phyloP scores from a whole-genome alignment of 768 basidiomycete species.

The Tricholoma sp. region DNA sequence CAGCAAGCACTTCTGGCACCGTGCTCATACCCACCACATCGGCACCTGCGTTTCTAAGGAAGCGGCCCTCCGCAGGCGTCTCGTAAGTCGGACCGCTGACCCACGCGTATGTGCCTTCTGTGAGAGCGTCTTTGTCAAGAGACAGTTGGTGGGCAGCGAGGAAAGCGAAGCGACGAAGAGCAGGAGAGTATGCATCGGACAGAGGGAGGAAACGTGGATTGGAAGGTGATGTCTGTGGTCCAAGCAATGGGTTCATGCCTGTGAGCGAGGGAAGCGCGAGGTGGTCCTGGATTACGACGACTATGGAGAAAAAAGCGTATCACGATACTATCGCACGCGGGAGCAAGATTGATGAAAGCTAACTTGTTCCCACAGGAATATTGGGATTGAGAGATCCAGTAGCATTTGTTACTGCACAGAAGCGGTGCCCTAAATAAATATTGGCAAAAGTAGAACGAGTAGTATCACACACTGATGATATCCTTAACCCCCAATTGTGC shows the following conservation, averaged over 20 bases:
- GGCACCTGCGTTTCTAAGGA: constrained; percentile 68
- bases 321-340: background rate
- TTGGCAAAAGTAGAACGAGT: background rate
- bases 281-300: constrained; percentile 83
- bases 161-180: constrained; percentile 68
- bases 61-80: constrained; percentile 79
- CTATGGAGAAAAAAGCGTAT: constrained; percentile 33
- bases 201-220: constrained; percentile 78
- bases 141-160: constrained; percentile 61
- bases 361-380: constrained; percentile 78
- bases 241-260: constrained; percentile 75
- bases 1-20: constrained; percentile 82
- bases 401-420: constrained; percentile 74
- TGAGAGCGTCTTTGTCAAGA: constrained; percentile 49
- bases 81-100: constrained; percentile 90
- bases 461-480: constrained; percentile 56
- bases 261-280: constrained; percentile 74
- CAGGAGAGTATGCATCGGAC: constrained; percentile 75
- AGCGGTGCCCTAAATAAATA: background rate
- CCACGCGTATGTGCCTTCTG: constrained; percentile 87
- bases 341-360: constrained; percentile 16
- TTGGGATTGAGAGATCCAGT: constrained; percentile 73
- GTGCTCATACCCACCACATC: constrained; percentile 97
- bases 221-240: constrained; percentile 53
- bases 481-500: constrained; percentile 69